phyloP scores from a whole-genome alignment of 768 basidiomycete genomes.

The Tulasnella calospora region DNA sequence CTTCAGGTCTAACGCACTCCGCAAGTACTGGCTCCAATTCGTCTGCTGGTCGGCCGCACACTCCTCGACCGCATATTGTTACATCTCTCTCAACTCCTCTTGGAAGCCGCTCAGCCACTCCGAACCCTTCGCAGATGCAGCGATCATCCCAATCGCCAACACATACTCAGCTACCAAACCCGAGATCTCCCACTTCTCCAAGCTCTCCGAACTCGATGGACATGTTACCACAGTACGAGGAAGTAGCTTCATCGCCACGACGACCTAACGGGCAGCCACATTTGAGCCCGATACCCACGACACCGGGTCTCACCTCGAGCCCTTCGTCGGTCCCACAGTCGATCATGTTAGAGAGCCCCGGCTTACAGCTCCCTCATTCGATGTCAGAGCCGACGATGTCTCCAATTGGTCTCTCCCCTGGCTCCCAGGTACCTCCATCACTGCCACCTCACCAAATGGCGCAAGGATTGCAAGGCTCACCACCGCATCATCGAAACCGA shows the following conservation, averaged over 20 bases:
- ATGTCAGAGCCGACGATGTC: not conserved
- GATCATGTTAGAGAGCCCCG: not conserved
- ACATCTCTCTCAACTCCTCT: not conserved
- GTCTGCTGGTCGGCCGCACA: not conserved
- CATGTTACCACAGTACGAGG: not conserved
- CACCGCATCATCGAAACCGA: not conserved
- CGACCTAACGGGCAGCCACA: not conserved
- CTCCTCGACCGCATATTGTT: not conserved
- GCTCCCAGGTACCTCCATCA: not conserved
- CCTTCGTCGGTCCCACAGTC: not conserved
- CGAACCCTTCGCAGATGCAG: slow-evolving; percentile 2
- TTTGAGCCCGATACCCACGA: not conserved
- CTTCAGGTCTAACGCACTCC: not conserved
- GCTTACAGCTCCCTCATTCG: not conserved
- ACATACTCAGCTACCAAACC: not conserved
- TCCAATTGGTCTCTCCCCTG: not conserved
- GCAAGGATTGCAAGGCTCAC: not conserved
- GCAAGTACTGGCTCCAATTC: not conserved
- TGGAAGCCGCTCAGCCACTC: not conserved
- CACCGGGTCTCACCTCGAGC: not conserved
- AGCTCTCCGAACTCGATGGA: not conserved
- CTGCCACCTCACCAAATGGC: not conserved
- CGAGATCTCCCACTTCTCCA: not conserved
- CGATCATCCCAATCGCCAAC: not conserved
- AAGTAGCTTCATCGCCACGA: not conserved